Conservation (phyloP, 108 stramenopile genomes). For the Discostella pseudostelligera region DNA sequence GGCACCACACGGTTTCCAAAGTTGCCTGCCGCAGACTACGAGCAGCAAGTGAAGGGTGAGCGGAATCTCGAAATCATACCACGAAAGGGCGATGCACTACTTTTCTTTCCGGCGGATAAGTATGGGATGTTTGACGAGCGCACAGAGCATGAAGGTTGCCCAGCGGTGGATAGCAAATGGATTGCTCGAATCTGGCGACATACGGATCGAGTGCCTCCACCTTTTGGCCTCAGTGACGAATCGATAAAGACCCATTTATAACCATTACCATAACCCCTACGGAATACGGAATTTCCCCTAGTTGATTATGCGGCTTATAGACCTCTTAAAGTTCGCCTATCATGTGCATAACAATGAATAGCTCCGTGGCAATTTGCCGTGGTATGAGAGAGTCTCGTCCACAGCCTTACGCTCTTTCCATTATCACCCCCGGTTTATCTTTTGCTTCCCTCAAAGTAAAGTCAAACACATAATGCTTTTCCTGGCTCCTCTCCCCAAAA, state of each 20-base stretch:
- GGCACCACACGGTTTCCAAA: slow-evolving; percentile 74
- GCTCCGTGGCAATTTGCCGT: too few species aligned
- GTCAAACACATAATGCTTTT: too few species aligned
- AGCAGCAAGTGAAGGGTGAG: slow-evolving; percentile 34
- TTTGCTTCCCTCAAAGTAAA: too few species aligned
- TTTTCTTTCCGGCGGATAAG: slow-evolving; percentile 83
- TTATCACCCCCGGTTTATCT: too few species aligned
- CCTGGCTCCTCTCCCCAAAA: too few species aligned
- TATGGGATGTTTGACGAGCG: slow-evolving; percentile 74
- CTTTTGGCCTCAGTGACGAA: slow-evolving; percentile 65
- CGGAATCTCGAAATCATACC: slow-evolving; percentile 59
- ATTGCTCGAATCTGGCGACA: slow-evolving; percentile 84
- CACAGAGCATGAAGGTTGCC: slow-evolving; percentile 78
- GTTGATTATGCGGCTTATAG: too few species aligned
- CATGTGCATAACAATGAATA: neutral
- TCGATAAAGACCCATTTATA: slow-evolving; percentile 15
- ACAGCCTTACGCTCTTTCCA: too few species aligned
- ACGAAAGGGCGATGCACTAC: slow-evolving; percentile 64
- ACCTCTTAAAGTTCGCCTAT: neutral
- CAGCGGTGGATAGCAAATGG: slow-evolving; percentile 80
- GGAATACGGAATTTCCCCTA: too few species aligned
- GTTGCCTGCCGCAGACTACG: slow-evolving; percentile 31
- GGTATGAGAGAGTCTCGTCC: too few species aligned
- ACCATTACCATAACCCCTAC: too few species aligned
- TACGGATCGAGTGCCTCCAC: slow-evolving; percentile 59